phyloP scores from a whole-genome alignment of 225 moss, liverwort and hornwort genomes.

The Sphagnum tenellum region DNA sequence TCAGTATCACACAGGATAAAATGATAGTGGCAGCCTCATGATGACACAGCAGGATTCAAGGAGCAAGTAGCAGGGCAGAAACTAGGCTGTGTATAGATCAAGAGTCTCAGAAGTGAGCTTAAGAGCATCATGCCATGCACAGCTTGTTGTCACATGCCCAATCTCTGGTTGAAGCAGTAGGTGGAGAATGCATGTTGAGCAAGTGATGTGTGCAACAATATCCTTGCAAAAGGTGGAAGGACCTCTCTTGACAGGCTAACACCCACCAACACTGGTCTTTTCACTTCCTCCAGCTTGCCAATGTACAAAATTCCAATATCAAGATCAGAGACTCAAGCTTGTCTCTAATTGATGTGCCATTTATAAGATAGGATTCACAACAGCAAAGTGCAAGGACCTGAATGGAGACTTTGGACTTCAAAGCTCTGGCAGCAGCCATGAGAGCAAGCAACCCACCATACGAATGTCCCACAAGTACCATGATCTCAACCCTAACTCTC shows the following conservation, averaged over 20 bases:
- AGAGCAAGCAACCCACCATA: conserved; percentile 55
- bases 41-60: too few species aligned
- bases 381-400: conserved; percentile 15
- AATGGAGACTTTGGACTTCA: conserved; percentile 31
- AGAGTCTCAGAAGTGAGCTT: conserved; percentile 54
- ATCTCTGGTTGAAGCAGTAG: conserved; percentile 45
- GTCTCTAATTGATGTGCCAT: too few species aligned
- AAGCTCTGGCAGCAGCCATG: conserved; percentile 37
- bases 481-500: conserved; percentile 35
- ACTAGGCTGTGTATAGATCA: conserved; percentile 46
- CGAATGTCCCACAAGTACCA: conserved; percentile 48
- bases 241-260: conserved; percentile 41
- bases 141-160: conserved; percentile 49
- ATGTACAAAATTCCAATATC: not conserved
- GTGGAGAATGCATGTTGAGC: conserved; percentile 41
- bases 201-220: conserved; percentile 46
- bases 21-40: too few species aligned
- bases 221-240: conserved; percentile 39
- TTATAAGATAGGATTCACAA: too few species aligned
- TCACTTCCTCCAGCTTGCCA: conserved; percentile 34
- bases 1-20: too few species aligned
- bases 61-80: too few species aligned
- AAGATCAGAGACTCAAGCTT: too few species aligned
- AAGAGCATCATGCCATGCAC: conserved; percentile 55
- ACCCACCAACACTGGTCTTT: conserved; percentile 37